Conservation (phyloP, 495 filamentous ascomycete genomes). For the Barbatosphaeria neglecta region DNA sequence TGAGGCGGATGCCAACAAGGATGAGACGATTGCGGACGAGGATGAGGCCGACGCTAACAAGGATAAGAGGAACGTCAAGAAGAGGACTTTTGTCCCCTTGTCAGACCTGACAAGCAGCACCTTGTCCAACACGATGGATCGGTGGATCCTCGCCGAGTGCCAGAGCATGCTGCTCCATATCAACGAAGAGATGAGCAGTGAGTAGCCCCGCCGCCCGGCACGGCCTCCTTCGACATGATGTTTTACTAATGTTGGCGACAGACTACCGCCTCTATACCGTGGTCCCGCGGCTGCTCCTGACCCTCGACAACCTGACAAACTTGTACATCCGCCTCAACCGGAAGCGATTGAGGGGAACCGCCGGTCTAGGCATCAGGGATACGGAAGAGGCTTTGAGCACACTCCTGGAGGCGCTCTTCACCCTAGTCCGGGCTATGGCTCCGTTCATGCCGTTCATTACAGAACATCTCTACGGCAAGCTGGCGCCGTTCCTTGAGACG, state of each 20-base stretch:
- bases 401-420: constrained; percentile 93
- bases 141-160: constrained; percentile 89
- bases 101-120: constrained; percentile 54
- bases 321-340: constrained; percentile 99
- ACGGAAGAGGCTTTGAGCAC: constrained; percentile 88
- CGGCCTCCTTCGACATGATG: background rate
- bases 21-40: too few species aligned
- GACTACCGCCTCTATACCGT: constrained; percentile 87
- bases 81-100: constrained; percentile 69
- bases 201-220: constrained; percentile 9
- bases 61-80: constrained; percentile 62
- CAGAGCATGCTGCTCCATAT: constrained; percentile 89
- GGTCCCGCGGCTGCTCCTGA: constrained; percentile 71
- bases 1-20: too few species aligned
- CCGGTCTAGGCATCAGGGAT: constrained; percentile 31
- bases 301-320: constrained; percentile 94
- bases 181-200: constrained; percentile 84
- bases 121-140: constrained; percentile 82
- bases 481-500: constrained; percentile 53
- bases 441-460: constrained; percentile 95
- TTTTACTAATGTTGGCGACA: background rate
- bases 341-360: constrained; percentile 75
- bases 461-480: constrained; percentile 80
- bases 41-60: too few species aligned
- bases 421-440: constrained; percentile 71